Evolutionary conservation across 2,329 filamentous ascomycete genomes (phyloP).

Genomic region (Botrytis medusae): DNA sequence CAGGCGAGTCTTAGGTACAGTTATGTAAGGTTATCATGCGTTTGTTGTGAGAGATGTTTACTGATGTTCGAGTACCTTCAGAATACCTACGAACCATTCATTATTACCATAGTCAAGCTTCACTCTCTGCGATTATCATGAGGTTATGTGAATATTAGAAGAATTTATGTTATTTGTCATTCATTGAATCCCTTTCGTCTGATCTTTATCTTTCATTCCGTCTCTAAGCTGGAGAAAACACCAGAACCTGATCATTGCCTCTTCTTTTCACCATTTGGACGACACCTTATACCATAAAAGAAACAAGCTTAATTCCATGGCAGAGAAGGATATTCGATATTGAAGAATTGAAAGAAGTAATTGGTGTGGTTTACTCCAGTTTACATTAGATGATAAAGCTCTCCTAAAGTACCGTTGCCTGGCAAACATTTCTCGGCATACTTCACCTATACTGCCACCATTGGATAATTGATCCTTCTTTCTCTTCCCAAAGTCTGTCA

Average conservation of each 20-base stretch:
- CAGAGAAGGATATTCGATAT: not conserved
- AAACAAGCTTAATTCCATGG: not conserved
- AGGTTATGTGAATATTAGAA: not conserved
- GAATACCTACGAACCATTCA: slow-evolving; percentile 5
- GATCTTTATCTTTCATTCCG: slow-evolving; percentile 5
- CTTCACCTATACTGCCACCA: slow-evolving; percentile 14
- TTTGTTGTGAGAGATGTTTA: slow-evolving; percentile 12
- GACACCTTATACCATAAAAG: not conserved
- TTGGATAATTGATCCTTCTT: slow-evolving; percentile 15
- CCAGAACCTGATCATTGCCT: slow-evolving; percentile 1
- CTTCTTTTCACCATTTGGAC: not conserved
- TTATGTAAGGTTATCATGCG: slow-evolving; percentile 1
- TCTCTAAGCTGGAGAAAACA: not conserved
- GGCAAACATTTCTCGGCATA: slow-evolving; percentile 4
- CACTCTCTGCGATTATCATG: not conserved
- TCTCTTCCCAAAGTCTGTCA: slow-evolving; percentile 19
- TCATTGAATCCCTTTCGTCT: not conserved
- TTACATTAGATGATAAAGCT: not conserved
- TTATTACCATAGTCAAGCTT: slow-evolving; percentile 6
- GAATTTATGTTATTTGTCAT: not conserved
- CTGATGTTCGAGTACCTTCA: slow-evolving; percentile 14
- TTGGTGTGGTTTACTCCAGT: not conserved
- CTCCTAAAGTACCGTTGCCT: slow-evolving; percentile 24
- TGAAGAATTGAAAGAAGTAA: not conserved
- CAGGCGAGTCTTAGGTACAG: slow-evolving; percentile 8